Percentiles rank a stretch among this genome's conserved stretches.
These are phyloP conservation scores for Glebionis coronaria DNA, from an alignment of 129 eudicot species.

Conservation along the genomic window DNA sequence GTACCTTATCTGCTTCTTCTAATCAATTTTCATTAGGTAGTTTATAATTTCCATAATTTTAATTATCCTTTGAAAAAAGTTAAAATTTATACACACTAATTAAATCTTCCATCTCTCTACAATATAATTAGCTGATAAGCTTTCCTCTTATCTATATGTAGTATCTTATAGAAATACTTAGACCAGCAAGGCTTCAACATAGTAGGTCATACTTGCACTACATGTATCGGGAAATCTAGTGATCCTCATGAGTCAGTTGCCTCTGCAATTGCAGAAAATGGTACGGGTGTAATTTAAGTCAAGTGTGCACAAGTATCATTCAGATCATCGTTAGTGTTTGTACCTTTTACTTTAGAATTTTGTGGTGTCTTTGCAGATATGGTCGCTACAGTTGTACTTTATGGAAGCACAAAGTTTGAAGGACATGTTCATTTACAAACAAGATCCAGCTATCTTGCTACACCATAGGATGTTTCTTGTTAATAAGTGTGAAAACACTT, in stretches of 20 bases:
- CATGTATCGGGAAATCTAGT: constrained; percentile 96
- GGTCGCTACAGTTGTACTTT: constrained; percentile 96
- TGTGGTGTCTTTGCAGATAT: constrained; percentile 47
- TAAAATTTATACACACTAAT: too few relatives aligned
- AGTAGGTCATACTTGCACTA: constrained; percentile 98
- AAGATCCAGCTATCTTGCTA: too few relatives aligned
- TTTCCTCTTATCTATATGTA: too few relatives aligned
- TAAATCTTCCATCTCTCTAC: too few relatives aligned
- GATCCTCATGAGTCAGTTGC: constrained; percentile 96
- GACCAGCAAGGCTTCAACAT: constrained; percentile 87
- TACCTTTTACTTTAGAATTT: neutral
- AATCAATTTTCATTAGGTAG: too few relatives aligned
- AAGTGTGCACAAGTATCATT: neutral
- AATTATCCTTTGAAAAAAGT: too few relatives aligned
- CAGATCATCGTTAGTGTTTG: too few relatives aligned
- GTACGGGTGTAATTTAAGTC: constrained; percentile 18
- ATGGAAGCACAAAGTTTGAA: constrained; percentile 94
- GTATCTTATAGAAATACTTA: constrained; percentile 90
- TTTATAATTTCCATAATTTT: too few relatives aligned
- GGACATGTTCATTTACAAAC: constrained; percentile 98
- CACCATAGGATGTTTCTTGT: too few relatives aligned
- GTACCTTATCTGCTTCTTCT: too few relatives aligned
- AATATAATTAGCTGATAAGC: neutral
- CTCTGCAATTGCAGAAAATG: constrained; percentile 61
- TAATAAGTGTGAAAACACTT: too few relatives aligned